Evolutionary conservation across 2,329 filamentous ascomycete genomes (phyloP).

Genomic region (Drechslerella dactyloides): DNA sequence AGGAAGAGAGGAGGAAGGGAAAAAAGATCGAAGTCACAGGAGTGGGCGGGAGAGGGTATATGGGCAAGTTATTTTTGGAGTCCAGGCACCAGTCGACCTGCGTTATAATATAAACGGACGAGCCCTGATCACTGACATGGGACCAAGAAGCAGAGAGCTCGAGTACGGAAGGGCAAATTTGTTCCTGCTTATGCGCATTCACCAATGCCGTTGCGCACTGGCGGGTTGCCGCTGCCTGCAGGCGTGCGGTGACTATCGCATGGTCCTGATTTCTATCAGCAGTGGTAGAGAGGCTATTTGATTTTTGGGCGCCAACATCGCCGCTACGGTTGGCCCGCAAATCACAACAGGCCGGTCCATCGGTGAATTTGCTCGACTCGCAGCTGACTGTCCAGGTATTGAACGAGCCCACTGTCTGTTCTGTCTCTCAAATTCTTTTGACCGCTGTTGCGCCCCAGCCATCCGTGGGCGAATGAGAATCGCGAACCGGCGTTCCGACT

Average conservation of each 20-base stretch:
- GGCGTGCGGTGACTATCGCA: slow-evolving; percentile 10
- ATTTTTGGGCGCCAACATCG: slow-evolving; percentile 47
- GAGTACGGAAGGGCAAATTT: slow-evolving; percentile 38
- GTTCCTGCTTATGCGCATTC: slow-evolving; percentile 32
- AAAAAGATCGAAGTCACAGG: slow-evolving; percentile 50
- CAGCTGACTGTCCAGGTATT: slow-evolving; percentile 31
- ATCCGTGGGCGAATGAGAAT: slow-evolving; percentile 44
- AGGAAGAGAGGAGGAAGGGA: slow-evolving; percentile 46
- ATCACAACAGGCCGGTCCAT: slow-evolving; percentile 25
- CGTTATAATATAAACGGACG: slow-evolving; percentile 23
- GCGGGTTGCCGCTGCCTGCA: not conserved
- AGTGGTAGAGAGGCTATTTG: slow-evolving; percentile 22
- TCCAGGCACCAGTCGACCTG: slow-evolving; percentile 27
- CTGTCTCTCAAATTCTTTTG: not conserved
- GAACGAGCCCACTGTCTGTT: slow-evolving; percentile 30
- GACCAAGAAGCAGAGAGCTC: not conserved
- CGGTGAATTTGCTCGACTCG: slow-evolving; percentile 9
- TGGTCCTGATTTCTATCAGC: slow-evolving; percentile 17
- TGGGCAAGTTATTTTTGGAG: slow-evolving; percentile 51
- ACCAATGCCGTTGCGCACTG: not conserved
- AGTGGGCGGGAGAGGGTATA: slow-evolving; percentile 47
- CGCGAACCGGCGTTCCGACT: slow-evolving; percentile 29
- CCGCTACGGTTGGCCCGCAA: slow-evolving; percentile 46
- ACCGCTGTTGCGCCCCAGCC: slow-evolving; percentile 15
- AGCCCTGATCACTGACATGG: no score